Conservation (phyloP, 176 grass and related monocot species). For the Hyparrhenia diplandra region DNA sequence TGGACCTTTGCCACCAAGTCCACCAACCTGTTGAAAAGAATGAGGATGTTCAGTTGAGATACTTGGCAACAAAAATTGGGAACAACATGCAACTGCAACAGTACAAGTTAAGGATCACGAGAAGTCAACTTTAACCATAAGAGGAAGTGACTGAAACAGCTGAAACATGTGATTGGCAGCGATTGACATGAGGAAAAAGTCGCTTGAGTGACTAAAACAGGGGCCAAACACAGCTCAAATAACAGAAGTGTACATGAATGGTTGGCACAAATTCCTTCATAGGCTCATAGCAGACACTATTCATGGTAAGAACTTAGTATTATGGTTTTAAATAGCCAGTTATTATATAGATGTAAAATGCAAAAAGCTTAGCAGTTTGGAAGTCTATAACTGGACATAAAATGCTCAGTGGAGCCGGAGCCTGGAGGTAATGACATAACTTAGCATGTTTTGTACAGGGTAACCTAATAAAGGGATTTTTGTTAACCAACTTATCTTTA, state of each 20-base stretch:
- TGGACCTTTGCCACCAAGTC: constrained; percentile 63
- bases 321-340: not conserved
- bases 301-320: constrained; percentile 2
- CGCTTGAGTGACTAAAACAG: not conserved
- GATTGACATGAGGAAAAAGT: not conserved
- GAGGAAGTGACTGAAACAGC: not conserved
- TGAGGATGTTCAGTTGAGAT: constrained; percentile 5
- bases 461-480: not conserved
- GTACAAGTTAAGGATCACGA: not conserved
- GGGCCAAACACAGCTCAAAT: not conserved
- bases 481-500: constrained; percentile 5
- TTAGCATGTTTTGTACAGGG: not conserved
- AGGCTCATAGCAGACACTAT: not conserved
- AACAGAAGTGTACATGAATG: not conserved
- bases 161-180: not conserved
- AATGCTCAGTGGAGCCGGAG: no score
- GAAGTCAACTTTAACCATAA: not conserved
- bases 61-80: not conserved
- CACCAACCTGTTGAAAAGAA: constrained; percentile 59
- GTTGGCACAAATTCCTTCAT: constrained; percentile 16
- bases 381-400: not conserved
- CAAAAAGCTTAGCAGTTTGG: not conserved
- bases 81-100: not conserved
- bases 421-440: not conserved
- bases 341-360: not conserved